Evolutionary conservation across 2,329 filamentous ascomycete genomes (phyloP), one percentile per base, ranked within the genome.

Genomic region (Emmonsia crescens): DNA sequence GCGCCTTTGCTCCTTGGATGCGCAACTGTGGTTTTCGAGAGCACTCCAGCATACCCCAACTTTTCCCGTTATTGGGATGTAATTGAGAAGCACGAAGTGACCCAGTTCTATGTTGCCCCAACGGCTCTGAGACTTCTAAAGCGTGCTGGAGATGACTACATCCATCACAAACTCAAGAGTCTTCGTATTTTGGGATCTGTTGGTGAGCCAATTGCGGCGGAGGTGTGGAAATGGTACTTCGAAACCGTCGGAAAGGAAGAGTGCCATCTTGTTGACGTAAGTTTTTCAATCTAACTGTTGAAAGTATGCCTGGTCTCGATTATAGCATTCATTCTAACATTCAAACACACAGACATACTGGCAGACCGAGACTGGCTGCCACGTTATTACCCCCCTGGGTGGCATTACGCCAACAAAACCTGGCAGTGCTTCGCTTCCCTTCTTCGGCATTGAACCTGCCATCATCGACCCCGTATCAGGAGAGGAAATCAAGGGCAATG

Each of bases 191-290:
- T 99, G 24, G 94, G 93, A 63, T 96, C 93, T 21, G 94, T 99
- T 62, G 94, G 94, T 68, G 94, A 99, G 80, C 94, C 94, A 46
- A 99, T 99, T 70, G 93, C 94, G 21, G 90, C 93, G 27, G 94
- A 99, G 76, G 89, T 99, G 63, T 99, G 94, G 94, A 97, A 97
- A 79, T 99, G 94, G 94, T 99, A 97, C 79, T 93, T 91, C 74
- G 91, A 97, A 76, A 83, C 89, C 68, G 91, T 99, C 60, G 94
- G 94, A 72, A 95, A 91, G 82, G 88, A 93, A 76, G 87, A 96
- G 76, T 88, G 90, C 57, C 94, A 99, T 72, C 82, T 99, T 75
- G 87, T 96, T 61, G 94, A 99, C 75, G 91, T 96, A 80, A 83
- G 91, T 21, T 40, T 56, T 84, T 61, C 51, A 48, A 33, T n/a